Evolutionary conservation across 768 basidiomycete species (phyloP).

Genomic region (Hygrophorus russula): DNA sequence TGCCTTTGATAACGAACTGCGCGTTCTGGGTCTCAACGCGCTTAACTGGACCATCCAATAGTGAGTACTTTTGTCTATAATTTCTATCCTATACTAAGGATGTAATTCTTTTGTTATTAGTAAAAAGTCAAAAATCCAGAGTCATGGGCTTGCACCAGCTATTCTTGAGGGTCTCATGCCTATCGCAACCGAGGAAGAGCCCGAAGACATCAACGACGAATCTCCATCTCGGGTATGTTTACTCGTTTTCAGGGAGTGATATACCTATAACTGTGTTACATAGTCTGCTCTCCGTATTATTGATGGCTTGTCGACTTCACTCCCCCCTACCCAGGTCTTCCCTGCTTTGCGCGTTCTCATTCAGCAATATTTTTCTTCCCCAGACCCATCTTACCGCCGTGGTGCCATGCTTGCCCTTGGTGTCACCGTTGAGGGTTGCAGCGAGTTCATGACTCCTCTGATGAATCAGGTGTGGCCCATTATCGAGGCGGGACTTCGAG

Average conservation of each 20-base stretch:
- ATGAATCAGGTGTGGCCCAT: constrained; percentile 91
- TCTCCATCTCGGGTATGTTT: constrained; percentile 76
- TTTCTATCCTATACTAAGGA: not conserved
- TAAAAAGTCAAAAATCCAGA: constrained; percentile 94
- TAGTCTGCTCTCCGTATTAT: constrained; percentile 92
- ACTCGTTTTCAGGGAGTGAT: not conserved
- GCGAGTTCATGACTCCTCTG: constrained; percentile 92
- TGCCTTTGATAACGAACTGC: constrained; percentile 63
- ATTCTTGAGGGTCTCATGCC: constrained; percentile 92
- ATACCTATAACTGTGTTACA: constrained; percentile 1
- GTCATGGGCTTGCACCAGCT: constrained; percentile 66
- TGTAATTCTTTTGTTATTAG: constrained; percentile 26
- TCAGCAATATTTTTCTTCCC: constrained; percentile 72
- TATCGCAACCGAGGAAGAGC: constrained; percentile 87
- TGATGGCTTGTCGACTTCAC: constrained; percentile 81
- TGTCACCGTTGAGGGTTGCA: constrained; percentile 93
- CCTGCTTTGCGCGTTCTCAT: constrained; percentile 79
- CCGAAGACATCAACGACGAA: constrained; percentile 88
- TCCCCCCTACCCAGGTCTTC: constrained; percentile 95
- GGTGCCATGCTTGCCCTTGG: constrained; percentile 94
- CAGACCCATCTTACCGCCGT: constrained; percentile 71
- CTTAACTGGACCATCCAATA: constrained; percentile 97
- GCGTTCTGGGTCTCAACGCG: constrained; percentile 85
- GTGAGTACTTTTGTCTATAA: constrained; percentile 26
- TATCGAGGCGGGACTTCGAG: constrained; percentile 79